A percentile compares a stretch with the other conserved stretches of the same genome.
These are phyloP conservation scores for Nemophila menziesii DNA, from an alignment of 257 asterid species.

Conservation along the genomic window DNA sequence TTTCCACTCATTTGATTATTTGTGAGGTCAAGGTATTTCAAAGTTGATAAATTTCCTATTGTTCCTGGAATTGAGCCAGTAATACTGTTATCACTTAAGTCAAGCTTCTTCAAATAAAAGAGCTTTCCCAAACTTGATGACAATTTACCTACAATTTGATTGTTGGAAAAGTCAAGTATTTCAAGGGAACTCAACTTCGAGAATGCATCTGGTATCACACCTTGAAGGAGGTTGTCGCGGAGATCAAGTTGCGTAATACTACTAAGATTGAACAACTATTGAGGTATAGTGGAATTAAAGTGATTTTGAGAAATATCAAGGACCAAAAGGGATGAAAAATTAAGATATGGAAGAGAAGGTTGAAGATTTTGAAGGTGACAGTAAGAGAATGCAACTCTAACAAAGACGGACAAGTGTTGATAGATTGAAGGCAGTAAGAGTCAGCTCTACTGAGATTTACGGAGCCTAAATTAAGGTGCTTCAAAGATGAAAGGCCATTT, in stretches of 20 bases:
- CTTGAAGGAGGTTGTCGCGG: background rate
- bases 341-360: background rate
- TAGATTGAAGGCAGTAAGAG: constrained; percentile 3
- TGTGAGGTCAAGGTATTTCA: constrained; percentile 2
- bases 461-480: background rate
- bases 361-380: background rate
- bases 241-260: constrained; percentile 7
- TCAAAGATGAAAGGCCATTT: background rate
- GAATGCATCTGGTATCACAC: background rate
- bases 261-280: constrained; percentile 13
- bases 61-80: constrained; percentile 6
- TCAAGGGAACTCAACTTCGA: background rate
- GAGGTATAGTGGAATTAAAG: constrained; percentile 12
- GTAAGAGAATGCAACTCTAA: background rate
- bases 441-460: background rate
- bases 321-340: background rate
- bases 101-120: background rate
- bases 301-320: constrained; percentile 1
- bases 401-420: constrained; percentile 2
- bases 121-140: background rate
- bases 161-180: background rate
- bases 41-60: constrained; percentile 3
- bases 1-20: constrained; percentile 2
- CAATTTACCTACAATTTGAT: background rate
- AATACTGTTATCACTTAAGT: no score